phyloP scores from a whole-genome alignment of 192 early-diverging fungal species.

The Powellomyces hirtus region DNA sequence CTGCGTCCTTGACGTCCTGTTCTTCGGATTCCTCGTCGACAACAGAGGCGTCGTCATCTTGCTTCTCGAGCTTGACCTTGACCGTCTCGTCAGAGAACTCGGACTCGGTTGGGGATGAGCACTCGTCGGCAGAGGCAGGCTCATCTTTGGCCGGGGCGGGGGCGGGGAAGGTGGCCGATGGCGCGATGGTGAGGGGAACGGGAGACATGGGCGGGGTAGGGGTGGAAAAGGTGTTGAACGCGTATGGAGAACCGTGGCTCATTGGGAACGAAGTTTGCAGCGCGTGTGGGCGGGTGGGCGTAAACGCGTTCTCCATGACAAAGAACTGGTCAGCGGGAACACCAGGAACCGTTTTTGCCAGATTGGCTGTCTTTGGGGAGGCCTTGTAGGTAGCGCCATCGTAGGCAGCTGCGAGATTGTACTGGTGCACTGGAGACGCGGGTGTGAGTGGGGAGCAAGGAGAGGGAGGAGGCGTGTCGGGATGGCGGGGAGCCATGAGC shows the following conservation, averaged over 20 bases:
- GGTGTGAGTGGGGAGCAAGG: neutral
- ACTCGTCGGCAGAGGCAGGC: neutral
- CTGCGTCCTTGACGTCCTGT: neutral
- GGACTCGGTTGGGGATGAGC: neutral
- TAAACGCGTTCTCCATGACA: slow-evolving; percentile 24
- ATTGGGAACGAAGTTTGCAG: neutral
- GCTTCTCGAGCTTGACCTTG: neutral
- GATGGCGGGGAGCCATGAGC: slow-evolving; percentile 1
- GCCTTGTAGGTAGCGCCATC: neutral
- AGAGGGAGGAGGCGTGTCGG: slow-evolving; percentile 14
- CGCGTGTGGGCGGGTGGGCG: neutral
- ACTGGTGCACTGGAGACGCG: too few relatives aligned
- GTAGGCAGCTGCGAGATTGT: neutral
- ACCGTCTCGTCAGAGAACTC: neutral
- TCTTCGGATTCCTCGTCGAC: neutral
- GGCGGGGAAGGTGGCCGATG: neutral
- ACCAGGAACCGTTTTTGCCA: neutral
- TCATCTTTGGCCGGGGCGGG: neutral
- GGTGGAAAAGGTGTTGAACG: neutral
- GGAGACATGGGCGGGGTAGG: neutral
- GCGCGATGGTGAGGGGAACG: neutral
- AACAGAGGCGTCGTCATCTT: neutral
- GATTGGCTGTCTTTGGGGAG: neutral
- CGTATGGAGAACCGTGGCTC: neutral
- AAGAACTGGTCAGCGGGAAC: slow-evolving; percentile 19